A percentile compares a stretch with the other conserved stretches of the same genome.
Evolutionary conservation across 345 rosid species (phyloP).

Genomic region (Aquilaria sinensis): DNA sequence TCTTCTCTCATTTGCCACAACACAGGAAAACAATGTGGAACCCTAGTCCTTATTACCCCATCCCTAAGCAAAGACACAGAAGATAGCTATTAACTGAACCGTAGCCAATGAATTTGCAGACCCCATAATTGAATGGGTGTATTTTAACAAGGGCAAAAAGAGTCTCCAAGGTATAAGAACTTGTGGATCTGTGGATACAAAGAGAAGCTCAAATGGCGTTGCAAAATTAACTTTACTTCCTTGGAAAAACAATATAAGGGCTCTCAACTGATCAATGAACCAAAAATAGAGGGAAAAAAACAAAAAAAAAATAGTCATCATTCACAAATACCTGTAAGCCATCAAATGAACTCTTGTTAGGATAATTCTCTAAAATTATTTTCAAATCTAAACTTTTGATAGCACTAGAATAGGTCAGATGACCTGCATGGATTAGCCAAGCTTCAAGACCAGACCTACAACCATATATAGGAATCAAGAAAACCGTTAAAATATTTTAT

Average conservation of each 20-base stretch:
- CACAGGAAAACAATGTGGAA: conserved; percentile 80
- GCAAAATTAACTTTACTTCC: background rate
- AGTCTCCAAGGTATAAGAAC: conserved; percentile 81
- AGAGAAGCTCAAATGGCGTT: conserved; percentile 34
- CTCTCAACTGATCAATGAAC: too few relatives aligned
- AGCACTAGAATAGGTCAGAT: background rate
- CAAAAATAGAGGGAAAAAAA: too few relatives aligned
- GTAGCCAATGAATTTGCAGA: conserved; percentile 80
- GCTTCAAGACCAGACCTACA: too few relatives aligned
- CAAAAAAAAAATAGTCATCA: background rate
- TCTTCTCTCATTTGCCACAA: conserved; percentile 78
- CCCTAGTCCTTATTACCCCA: conserved; percentile 99
- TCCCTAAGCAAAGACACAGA: conserved; percentile 81
- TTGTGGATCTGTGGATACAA: conserved; percentile 94
- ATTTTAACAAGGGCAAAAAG: conserved; percentile 83
- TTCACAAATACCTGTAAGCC: conserved; percentile 68
- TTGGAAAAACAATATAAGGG: background rate
- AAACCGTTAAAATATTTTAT: conserved; percentile 2
- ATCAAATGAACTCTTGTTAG: conserved; percentile 83
- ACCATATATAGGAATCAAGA: background rate
- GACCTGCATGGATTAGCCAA: too few relatives aligned
- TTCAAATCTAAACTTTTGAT: conserved; percentile 1
- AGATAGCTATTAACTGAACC: conserved; percentile 78
- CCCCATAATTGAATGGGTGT: conserved; percentile 79
- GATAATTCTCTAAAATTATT: conserved; percentile 83